Evolutionary conservation across 192 early-diverging fungal species (phyloP).

Genomic region (Backusella tuberculispora): DNA sequence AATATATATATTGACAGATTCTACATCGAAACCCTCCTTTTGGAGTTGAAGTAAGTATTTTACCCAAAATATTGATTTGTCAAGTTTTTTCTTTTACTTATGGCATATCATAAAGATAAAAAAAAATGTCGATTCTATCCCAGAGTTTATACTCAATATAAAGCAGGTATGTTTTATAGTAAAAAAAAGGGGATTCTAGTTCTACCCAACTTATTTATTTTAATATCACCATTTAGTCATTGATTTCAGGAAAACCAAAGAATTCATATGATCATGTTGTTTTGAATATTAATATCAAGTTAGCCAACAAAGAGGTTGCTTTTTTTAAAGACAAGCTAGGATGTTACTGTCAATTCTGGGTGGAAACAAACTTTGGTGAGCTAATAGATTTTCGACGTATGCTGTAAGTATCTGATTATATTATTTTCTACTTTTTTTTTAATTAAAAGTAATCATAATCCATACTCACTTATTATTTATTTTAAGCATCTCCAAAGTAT

Average conservation of each 20-base stretch:
- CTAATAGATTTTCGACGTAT: conserved; percentile 39
- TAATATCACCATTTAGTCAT: not conserved
- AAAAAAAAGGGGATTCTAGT: not conserved
- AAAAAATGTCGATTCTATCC: conserved; percentile 6
- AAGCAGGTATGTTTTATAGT: conserved; percentile 23
- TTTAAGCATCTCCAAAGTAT: conserved; percentile 29
- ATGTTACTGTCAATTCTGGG: conserved; percentile 27
- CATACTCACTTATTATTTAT: not conserved
- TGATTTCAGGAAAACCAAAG: not conserved
- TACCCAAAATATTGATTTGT: not conserved
- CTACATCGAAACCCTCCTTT: conserved; percentile 64
- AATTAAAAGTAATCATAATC: too few relatives aligned
- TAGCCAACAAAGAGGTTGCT: conserved; percentile 16
- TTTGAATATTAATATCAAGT: conserved; percentile 12
- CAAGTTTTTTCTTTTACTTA: not conserved
- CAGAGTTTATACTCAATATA: conserved; percentile 21
- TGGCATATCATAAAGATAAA: not conserved
- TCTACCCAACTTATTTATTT: not conserved
- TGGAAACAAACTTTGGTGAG: conserved; percentile 21
- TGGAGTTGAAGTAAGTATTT: conserved; percentile 54
- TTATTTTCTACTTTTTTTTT: not conserved
- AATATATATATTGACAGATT: conserved; percentile 39
- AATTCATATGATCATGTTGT: conserved; percentile 2
- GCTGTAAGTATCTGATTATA: conserved; percentile 24
- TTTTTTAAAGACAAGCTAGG: conserved; percentile 22